Conservation (phyloP, 2,329 filamentous ascomycete species). For the Trichoderma brevicompactum region DNA sequence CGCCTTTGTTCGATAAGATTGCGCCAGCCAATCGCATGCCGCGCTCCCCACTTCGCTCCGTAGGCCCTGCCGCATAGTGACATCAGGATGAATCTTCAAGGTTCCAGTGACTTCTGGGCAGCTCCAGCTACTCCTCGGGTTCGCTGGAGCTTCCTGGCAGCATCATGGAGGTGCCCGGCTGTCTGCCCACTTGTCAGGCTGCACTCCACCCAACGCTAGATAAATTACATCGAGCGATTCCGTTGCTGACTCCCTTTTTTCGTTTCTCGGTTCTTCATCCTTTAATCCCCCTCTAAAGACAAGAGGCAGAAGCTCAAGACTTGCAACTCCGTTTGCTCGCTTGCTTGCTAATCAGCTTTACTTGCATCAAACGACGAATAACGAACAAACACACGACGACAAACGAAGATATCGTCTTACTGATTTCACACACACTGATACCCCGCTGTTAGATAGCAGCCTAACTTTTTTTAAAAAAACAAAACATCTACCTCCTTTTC, state of each 20-base stretch:
- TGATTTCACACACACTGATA: neutral
- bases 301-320: slow-evolving; percentile 10
- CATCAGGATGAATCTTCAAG: slow-evolving; percentile 42
- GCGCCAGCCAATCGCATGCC: slow-evolving; percentile 32
- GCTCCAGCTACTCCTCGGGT: slow-evolving; percentile 31
- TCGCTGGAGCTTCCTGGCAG: slow-evolving; percentile 34
- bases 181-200: slow-evolving; percentile 22
- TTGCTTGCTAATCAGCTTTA: slow-evolving; percentile 13
- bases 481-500: no score
- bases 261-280: neutral
- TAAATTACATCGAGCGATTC: slow-evolving; percentile 19
- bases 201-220: slow-evolving; percentile 26
- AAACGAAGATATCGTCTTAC: neutral
- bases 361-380: neutral
- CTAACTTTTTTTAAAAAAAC: neutral
- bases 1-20: slow-evolving; percentile 35
- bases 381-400: neutral
- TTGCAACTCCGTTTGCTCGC: slow-evolving; percentile 10
- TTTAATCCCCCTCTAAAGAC: neutral
- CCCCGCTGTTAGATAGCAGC: slow-evolving; percentile 7
- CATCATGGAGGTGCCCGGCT: slow-evolving; percentile 29
- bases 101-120: slow-evolving; percentile 42
- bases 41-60: slow-evolving; percentile 32
- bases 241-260: neutral
- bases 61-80: slow-evolving; percentile 37